Conservation (phyloP, 2,329 filamentous ascomycete genomes). For the Aspergillus sp. region DNA sequence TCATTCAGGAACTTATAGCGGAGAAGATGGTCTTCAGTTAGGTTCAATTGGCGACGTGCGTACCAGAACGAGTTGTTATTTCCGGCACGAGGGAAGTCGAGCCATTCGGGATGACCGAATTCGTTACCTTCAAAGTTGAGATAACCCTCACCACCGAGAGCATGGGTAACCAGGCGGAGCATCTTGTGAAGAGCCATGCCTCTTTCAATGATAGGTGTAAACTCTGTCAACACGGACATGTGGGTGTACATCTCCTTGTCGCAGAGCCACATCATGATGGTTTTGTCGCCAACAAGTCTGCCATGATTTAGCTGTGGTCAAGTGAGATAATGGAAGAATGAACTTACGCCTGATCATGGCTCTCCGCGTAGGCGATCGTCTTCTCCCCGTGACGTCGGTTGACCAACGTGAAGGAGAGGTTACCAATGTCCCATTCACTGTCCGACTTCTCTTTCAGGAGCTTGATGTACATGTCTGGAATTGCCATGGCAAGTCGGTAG, state of each 20-base stretch:
- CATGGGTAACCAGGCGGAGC: slow-evolving; percentile 91
- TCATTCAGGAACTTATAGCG: slow-evolving; percentile 91
- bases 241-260: slow-evolving; percentile 97
- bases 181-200: slow-evolving; percentile 95
- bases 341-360: slow-evolving; percentile 93
- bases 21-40: slow-evolving; percentile 80
- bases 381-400: slow-evolving; percentile 96
- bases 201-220: slow-evolving; percentile 85
- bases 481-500: slow-evolving; percentile 94
- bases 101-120: slow-evolving; percentile 98
- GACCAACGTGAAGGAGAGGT: slow-evolving; percentile 81
- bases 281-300: slow-evolving; percentile 94
- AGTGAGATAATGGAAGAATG: neutral
- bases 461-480: slow-evolving; percentile 99
- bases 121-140: slow-evolving; percentile 99
- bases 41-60: slow-evolving; percentile 87
- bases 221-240: slow-evolving; percentile 83
- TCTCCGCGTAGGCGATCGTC: slow-evolving; percentile 96
- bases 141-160: slow-evolving; percentile 90
- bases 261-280: slow-evolving; percentile 96
- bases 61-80: slow-evolving; percentile 95
- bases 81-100: slow-evolving; percentile 93
- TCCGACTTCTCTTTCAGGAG: slow-evolving; percentile 92
- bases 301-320: slow-evolving; percentile 9
- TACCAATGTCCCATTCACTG: slow-evolving; percentile 85